Base-by-base conservation (phyloP, 257 asterid genomes). In the Rauvolfia tetraphylla region DNA sequence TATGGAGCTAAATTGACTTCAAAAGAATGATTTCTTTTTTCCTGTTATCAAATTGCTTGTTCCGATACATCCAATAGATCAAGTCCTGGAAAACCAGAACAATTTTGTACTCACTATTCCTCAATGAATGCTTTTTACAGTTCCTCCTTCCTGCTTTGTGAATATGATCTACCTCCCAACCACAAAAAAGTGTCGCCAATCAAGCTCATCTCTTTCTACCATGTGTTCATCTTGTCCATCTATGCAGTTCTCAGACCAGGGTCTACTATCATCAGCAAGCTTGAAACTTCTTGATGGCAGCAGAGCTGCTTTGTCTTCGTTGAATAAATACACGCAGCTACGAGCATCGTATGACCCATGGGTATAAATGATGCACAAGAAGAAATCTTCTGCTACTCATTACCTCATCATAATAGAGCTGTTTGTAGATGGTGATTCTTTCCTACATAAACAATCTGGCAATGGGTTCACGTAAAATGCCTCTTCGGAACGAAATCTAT, bases 401-500 rank as follows among this genome's bases (percentile, higher is more conserved):
- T 88, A 83, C 81, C 73, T 81, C 74, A 78, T 81, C 65, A 69
- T 12, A 42, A 73, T 42, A 51, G 93, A 82, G 42, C 68, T 76
- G 81, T 77, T 86, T 13, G 42, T 38, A 75, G 34, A 58, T 44
- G 69, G 66, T 38, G 76, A 75, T 71, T 81, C 90, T 79, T 68
- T 88, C 72, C 79, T 92, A 85, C 98, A 94, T 59, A 94, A 85
- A 83, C 98, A 92, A 73, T 94, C 98, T 0, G 98, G 97, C 73
- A 94, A 81, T 71, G 98, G 97, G 76, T 94, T 94, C 83, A 88
- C 96, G 36, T 90, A 94, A 83, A 94, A 94, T 39, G 97, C 87
- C 89, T 94, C 98, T 78, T 94, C 98, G 1, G 97, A 85, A 17
- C 98, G 97, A 78, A 87, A 90, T 76, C 97, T 90, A 27, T 94